Conservation (phyloP, 2,329 filamentous ascomycete species). For the Fusarium bulbicola region DNA sequence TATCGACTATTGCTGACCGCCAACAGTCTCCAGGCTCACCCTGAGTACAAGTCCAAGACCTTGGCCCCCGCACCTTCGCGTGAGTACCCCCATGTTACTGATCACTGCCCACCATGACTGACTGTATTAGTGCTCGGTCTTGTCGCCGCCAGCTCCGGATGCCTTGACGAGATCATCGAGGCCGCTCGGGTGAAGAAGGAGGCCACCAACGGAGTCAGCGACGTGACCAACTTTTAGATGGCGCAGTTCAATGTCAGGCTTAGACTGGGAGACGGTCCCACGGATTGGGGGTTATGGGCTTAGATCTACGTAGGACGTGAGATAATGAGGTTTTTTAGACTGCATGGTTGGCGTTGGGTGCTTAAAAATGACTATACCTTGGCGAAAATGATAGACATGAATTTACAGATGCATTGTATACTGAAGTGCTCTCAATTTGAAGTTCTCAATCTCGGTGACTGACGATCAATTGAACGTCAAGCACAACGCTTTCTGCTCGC, state of each 20-base stretch:
- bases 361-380: conserved; percentile 30
- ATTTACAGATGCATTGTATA: conserved; percentile 8
- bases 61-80: conserved; percentile 73
- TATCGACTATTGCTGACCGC: conserved; percentile 41
- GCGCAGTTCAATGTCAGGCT: background rate
- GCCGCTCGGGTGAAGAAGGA: conserved; percentile 21
- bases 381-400: conserved; percentile 29
- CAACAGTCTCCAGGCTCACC: conserved; percentile 67
- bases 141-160: conserved; percentile 66
- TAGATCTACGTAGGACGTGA: conserved; percentile 29
- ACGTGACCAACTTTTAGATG: conserved; percentile 22
- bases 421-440: conserved; percentile 31
- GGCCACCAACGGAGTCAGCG: conserved; percentile 14
- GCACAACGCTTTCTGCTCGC: too few species aligned
- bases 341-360: conserved; percentile 27
- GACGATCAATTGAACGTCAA: background rate
- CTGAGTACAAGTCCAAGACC: conserved; percentile 83
- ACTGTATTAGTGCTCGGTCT: conserved; percentile 61
- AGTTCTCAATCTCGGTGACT: background rate
- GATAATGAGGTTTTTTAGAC: conserved; percentile 31
- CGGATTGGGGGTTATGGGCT: background rate
- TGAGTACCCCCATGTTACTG: background rate
- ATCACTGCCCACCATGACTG: background rate
- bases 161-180: conserved; percentile 59
- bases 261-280: conserved; percentile 2